phyloP scores from a whole-genome alignment of 2,329 filamentous ascomycete species.

The Penicillium sp. region DNA sequence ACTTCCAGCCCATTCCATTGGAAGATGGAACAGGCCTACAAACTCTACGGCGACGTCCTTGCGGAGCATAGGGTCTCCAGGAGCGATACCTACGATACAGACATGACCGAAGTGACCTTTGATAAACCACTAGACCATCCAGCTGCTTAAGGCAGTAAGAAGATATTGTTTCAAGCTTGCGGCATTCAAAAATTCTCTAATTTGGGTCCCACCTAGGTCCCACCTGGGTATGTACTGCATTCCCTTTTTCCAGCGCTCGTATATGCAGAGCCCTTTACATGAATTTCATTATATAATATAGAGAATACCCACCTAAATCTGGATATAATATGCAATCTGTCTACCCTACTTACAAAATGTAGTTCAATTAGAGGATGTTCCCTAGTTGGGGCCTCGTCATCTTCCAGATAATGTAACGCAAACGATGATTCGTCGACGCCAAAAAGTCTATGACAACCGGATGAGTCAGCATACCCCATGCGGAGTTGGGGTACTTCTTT shows the following conservation, averaged over 20 bases:
- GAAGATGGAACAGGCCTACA: slow-evolving; percentile 48
- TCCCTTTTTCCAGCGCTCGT: neutral
- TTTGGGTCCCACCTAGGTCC: neutral
- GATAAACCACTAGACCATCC: neutral
- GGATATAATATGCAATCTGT: neutral
- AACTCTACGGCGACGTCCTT: slow-evolving; percentile 27
- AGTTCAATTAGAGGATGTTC: too few species aligned
- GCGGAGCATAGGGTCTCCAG: slow-evolving; percentile 11
- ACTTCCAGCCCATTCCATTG: slow-evolving; percentile 47
- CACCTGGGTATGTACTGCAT: neutral
- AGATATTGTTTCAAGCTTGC: neutral
- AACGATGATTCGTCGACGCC: neutral
- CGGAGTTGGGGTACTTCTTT: neutral
- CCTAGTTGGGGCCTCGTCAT: neutral
- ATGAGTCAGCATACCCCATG: slow-evolving; percentile 4
- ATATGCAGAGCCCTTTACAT: neutral
- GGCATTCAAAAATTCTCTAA: neutral
- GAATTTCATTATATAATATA: neutral
- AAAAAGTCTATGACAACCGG: slow-evolving; percentile 3
- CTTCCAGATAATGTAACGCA: neutral
- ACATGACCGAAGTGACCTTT: neutral
- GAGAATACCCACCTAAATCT: neutral
- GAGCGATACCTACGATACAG: neutral
- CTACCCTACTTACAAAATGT: neutral
- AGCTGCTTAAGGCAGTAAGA: neutral